Base-by-base conservation (phyloP, 2,329 filamentous ascomycete species). In the Ceratocystis colombiana region DNA sequence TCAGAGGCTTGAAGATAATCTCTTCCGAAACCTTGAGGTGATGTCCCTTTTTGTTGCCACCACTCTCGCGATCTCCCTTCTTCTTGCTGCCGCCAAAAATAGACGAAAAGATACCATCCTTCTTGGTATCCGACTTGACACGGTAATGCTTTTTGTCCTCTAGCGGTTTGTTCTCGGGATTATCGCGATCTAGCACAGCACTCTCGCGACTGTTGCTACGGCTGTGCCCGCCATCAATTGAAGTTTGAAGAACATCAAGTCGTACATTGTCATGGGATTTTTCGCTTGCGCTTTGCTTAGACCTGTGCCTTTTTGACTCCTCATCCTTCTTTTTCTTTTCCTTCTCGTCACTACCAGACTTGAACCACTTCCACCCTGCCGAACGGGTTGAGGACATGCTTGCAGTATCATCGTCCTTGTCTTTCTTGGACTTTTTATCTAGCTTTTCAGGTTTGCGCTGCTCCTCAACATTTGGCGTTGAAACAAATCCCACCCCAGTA, bases 71-170 rank as follows among this genome's bases (percentile, higher is more conserved):
- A 67, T 93, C 88, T 66, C 84, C 80, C 76, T 90, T 96, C 79
- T 93, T 96, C 78, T 95, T 95, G 68, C 88, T 84, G 53, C 90
- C 89, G 17, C 91, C 90, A 72, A 99, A 97, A 66, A 99, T 86
- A 0, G 91, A 94, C 0, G 91, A 93, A 71, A 99, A 92, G n/a
- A 97, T 81, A 69, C 93, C 91, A 70, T 96, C 92, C 74, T 92
- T 96, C 77, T 93, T 96, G 22, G 86, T 81, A 41, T 88, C 88
- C 3, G 85, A 82, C 73, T 91, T 94, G 57, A 90, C 85, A 71
- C 84, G 87, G 70, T 91, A 88, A 74, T 94, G 95, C 75, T 88
- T 93, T 57, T 89, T 83, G 72, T 96, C 90, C 72, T 96, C 90
- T 70, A 90, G 88, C 6, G 94, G 77, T 72, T 88, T 90, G 69